Conservation (phyloP, 228 moss, liverwort and hornwort species). For the Sphagnum fallax region DNA sequence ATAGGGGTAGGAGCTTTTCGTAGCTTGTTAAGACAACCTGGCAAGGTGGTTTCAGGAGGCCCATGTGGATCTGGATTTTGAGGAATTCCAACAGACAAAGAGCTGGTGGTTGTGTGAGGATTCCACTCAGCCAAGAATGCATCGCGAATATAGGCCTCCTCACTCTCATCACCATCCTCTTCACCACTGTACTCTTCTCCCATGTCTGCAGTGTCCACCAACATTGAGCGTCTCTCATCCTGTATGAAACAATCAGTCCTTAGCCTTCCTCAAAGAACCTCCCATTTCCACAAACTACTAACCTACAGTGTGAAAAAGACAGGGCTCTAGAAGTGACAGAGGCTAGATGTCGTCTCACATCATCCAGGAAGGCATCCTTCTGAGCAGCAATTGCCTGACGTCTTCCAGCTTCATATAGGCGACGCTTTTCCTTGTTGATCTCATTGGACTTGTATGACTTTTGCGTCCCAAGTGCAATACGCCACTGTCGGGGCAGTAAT, state of each 20-base stretch:
- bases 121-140: constrained; percentile 33
- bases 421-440: constrained; percentile 53
- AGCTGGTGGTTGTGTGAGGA: constrained; percentile 12
- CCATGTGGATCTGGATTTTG: constrained; percentile 9
- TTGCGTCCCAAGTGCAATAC: constrained; percentile 74
- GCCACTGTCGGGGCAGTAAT: constrained; percentile 72
- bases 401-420: constrained; percentile 53
- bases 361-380: constrained; percentile 10
- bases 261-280: not conserved
- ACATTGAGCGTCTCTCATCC: constrained; percentile 12
- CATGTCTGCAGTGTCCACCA: constrained; percentile 12
- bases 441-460: constrained; percentile 64
- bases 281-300: not conserved
- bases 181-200: constrained; percentile 14
- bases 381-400: constrained; percentile 38
- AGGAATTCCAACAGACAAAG: constrained; percentile 17
- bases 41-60: not conserved
- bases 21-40: no score
- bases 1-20: constrained; percentile 11
- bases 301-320: not conserved
- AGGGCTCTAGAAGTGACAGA: not conserved
- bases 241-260: constrained; percentile 13
- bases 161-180: constrained; percentile 29
- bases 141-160: constrained; percentile 21
- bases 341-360: constrained; percentile 1